phyloP scores from a whole-genome alignment of 768 basidiomycete species.

The Dentipellis sp. region DNA sequence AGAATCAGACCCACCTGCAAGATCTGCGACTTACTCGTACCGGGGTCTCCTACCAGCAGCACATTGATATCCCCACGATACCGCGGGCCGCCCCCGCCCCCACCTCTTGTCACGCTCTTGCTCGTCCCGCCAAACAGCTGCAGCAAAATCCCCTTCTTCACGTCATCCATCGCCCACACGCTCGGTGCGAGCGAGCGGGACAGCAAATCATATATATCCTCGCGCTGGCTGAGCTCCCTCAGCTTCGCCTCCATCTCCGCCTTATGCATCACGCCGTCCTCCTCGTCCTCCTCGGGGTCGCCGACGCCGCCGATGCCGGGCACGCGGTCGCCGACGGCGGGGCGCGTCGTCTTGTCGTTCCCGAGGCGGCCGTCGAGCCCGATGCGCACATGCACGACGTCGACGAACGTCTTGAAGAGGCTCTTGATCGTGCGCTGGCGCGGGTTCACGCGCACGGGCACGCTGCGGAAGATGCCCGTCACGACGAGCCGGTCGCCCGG shows the following conservation, averaged over 20 bases:
- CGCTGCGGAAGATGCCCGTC: conserved; percentile 90
- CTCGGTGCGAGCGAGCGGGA: conserved; percentile 84
- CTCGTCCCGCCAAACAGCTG: conserved; percentile 98
- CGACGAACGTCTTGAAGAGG: conserved; percentile 95
- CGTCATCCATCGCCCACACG: conserved; percentile 98
- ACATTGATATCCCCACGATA: conserved; percentile 99
- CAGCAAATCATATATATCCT: conserved; percentile 83
- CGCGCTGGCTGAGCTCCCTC: conserved; percentile 56
- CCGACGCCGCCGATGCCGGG: conserved; percentile 64
- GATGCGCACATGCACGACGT: conserved; percentile 86
- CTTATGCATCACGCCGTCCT: conserved; percentile 29
- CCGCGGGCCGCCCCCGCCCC: conserved; percentile 91
- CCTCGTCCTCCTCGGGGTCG: conserved; percentile 49
- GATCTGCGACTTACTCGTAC: conserved; percentile 94
- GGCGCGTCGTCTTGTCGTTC: conserved; percentile 71
- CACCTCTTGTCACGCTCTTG: conserved; percentile 87
- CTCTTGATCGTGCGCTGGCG: conserved; percentile 87
- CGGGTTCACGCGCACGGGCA: conserved; percentile 93
- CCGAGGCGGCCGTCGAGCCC: conserved; percentile 58
- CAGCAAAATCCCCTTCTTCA: conserved; percentile 95
- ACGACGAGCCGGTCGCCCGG: conserved; percentile 90
- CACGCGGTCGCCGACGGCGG: conserved; percentile 55
- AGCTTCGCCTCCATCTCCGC: conserved; percentile 79
- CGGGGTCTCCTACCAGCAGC: conserved; percentile 93
- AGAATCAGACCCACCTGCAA: conserved; percentile 49